phyloP scores from a whole-genome alignment of 441 rosid genomes.

The Populus hybrid region DNA sequence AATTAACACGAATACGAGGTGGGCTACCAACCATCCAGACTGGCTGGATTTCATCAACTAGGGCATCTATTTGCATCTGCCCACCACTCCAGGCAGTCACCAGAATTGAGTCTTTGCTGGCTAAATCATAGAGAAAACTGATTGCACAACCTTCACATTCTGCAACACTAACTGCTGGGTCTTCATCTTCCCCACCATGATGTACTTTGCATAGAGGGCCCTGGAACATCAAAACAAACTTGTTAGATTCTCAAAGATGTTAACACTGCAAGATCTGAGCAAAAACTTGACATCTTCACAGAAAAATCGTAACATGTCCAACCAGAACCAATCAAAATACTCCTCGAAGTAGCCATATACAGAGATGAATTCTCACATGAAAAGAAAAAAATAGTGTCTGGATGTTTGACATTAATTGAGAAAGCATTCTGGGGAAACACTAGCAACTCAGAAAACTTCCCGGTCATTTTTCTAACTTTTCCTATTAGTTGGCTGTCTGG shows the following conservation, averaged over 20 bases:
- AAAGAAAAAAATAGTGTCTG: neutral
- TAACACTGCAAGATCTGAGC: neutral
- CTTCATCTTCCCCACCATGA: conserved; percentile 52
- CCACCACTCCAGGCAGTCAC: conserved; percentile 98
- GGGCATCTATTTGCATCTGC: conserved; percentile 84
- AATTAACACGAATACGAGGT: conserved; percentile 68
- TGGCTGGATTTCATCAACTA: conserved; percentile 98
- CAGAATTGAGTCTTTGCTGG: conserved; percentile 87
- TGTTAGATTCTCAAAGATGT: neutral
- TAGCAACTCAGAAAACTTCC: neutral
- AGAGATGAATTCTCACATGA: neutral
- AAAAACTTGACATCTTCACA: neutral
- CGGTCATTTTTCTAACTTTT: neutral
- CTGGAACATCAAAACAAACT: conserved; percentile 29
- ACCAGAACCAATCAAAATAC: neutral
- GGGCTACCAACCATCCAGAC: conserved; percentile 73
- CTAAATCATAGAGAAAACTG: conserved; percentile 70
- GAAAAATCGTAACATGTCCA: neutral
- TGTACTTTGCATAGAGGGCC: conserved; percentile 78
- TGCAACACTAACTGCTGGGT: conserved; percentile 45
- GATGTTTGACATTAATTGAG: neutral
- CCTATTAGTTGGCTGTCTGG: no score
- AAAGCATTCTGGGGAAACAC: neutral
- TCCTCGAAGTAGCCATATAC: neutral
- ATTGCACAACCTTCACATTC: conserved; percentile 86